Evolutionary conservation across 2,329 filamentous ascomycete species (phyloP), one percentile per base, ranked within the genome.

Genomic region (Hymenoscyphus occultus): DNA sequence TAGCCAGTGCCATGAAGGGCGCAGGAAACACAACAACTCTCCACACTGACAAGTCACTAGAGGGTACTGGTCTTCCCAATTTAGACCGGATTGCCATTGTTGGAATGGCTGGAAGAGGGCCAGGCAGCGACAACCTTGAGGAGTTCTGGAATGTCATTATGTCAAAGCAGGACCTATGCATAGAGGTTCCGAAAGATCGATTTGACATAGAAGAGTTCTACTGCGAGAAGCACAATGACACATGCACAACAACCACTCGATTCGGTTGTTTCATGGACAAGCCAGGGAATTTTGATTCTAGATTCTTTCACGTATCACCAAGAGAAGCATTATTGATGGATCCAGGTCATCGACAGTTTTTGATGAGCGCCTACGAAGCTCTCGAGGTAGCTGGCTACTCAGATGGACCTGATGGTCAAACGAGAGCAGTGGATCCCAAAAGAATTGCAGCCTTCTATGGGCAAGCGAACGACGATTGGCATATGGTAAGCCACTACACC

Each of bases 291-390:
- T 93, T 93, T 73, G 90, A 93, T 71, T 87, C 89, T 22, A 83
- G 87, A 0, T 93, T 93, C 78, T 93, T 93, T 84, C 92, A 91
- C 77, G 92, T 93, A 87, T 92, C 90, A 42, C 90, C 90, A 6
- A 86, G 89, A 69, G 90, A 93, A 77, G 90, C 91, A 42, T 84
- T 86, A 60, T 89, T 93, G 74, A 92, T 89, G 1, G 90, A 93
- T 74, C 91, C 91, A 0, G 91, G 91, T 83, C 90, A 92, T 75
- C 84, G 91, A 69, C 82, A 93, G 71, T 89, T 89, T 2, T 78
- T 94, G 39, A 85, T 88, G 14, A 92, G 90, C 2, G 90, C 90
- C 0, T 93, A 92, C 71, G 90, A 93, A 74, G 90, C 90, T 0
- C 81, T 94, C 59, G 91, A 94, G 75, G 90, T 90, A 84, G 87